A percentile compares a stretch with the other conserved stretches of the same genome.
Evolutionary conservation across 495 filamentous ascomycete genomes (phyloP).

Genomic region (Cudoniella acicularis): DNA sequence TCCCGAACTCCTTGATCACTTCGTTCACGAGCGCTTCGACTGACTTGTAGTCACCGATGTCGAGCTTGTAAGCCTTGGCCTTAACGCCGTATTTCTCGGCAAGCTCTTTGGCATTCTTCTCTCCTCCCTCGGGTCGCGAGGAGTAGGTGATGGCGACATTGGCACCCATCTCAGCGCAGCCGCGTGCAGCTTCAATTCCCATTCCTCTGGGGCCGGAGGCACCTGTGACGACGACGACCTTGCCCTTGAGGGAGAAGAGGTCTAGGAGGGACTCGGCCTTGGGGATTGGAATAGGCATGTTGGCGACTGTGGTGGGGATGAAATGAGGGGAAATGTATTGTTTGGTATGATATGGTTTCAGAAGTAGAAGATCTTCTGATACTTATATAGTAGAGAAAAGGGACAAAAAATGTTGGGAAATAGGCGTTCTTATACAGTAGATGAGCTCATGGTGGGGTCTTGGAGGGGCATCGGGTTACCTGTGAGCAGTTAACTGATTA

Average conservation of each 20-base stretch:
- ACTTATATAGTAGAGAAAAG: no score
- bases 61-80: slow-evolving; percentile 61
- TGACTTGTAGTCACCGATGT: slow-evolving; percentile 47
- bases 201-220: slow-evolving; percentile 66
- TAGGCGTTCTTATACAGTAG: background rate
- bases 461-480: slow-evolving; percentile 2
- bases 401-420: no score
- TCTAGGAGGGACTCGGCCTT: slow-evolving; percentile 55
- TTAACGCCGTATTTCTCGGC: slow-evolving; percentile 58
- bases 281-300: slow-evolving; percentile 56
- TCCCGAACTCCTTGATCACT: slow-evolving; percentile 59
- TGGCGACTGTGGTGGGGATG: slow-evolving; percentile 1
- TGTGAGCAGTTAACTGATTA: no score
- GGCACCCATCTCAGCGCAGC: slow-evolving; percentile 69
- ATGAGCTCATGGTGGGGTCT: slow-evolving; percentile 22
- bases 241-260: slow-evolving; percentile 69
- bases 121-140: slow-evolving; percentile 55
- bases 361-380: no score
- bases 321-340: background rate
- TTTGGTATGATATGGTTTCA: slow-evolving; percentile 1
- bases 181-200: slow-evolving; percentile 70
- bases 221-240: slow-evolving; percentile 67
- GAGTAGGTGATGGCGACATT: slow-evolving; percentile 66
- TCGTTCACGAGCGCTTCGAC: slow-evolving; percentile 45
- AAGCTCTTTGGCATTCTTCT: slow-evolving; percentile 63